Evolutionary conservation across 371 early-diverging fungal species (phyloP), one percentile per base, ranked within the genome.

Genomic region (Umbelopsis sp.): DNA sequence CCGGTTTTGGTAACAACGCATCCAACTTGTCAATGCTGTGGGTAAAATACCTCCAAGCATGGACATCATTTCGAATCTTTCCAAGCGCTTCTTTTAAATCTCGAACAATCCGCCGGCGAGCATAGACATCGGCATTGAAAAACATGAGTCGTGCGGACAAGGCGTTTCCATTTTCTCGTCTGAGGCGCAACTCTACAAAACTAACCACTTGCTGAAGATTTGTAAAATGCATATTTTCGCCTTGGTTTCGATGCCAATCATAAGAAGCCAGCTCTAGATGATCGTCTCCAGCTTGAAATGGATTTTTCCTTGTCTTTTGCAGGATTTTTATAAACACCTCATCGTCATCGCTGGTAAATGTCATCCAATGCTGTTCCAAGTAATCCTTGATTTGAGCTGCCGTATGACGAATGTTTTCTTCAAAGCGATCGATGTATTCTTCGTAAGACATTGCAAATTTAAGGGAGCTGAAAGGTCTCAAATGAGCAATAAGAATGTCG

Each of bases 141-240:
- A 88, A 89, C 32, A 76, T 68, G 0, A 78, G 48, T 25, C 76
- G 72, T 14, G 73, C 63, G 32, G 63, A 57, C 18, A 75, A 69
- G 11, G 79, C 65, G 12, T 80, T 76, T 0, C 80, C 85, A 64
- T 79, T 81, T 74, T 81, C 84, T 38, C 77, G 73, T 18, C 80
- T 70, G 2, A 83, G 66, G 4, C 84, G 74, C 2, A 81, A 25
- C 29, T 83, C 84, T 12, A 35, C 57, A 57, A 57, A 57, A 29
- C 57, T 57, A 29, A n/a, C 12, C 7, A 57, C 57, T 57, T 57
- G 57, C 35, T 57, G 57, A 11, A 57, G 35, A 35, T 57, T 57
- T 5, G 29, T 18, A 6, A 57, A 57, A 3, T 14, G 32, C 35
- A 57, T 18, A 29, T 35, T 57, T 35, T 57, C 57, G 0, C 57